Evolutionary conservation across 352 stramenopile genomes (phyloP).

Genomic region (Globisporangium rhizosaccharum): DNA sequence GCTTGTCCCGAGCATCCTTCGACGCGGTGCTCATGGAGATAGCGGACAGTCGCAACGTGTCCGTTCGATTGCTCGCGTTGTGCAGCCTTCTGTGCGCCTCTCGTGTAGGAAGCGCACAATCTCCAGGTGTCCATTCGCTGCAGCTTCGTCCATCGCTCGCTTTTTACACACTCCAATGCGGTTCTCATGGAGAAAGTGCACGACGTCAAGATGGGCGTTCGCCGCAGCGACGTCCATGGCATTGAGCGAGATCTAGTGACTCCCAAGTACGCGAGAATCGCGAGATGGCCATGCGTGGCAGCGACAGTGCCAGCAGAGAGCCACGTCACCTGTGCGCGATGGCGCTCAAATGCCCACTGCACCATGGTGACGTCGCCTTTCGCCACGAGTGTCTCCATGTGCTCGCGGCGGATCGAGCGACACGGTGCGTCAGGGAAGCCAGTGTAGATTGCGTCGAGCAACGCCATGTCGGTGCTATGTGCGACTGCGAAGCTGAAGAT

Average conservation of each 20-base stretch:
- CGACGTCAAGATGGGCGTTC: slow-evolving; percentile 1
- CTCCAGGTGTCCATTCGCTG: not conserved
- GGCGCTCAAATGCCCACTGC: not conserved
- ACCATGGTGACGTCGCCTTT: not conserved
- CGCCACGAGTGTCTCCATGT: not conserved
- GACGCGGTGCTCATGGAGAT: slow-evolving; percentile 1
- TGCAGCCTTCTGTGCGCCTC: slow-evolving; percentile 2
- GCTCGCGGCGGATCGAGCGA: not conserved
- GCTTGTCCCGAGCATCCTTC: not conserved
- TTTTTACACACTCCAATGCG: not conserved
- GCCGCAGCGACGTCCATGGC: slow-evolving; percentile 4
- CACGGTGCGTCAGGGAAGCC: not conserved
- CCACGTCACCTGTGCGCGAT: not conserved
- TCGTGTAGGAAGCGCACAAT: slow-evolving; percentile 3
- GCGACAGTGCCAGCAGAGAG: not conserved
- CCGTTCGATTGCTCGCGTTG: not conserved
- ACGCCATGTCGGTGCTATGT: not conserved
- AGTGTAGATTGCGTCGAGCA: not conserved
- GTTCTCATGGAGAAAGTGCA: slow-evolving; percentile 1
- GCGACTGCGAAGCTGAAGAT: not conserved
- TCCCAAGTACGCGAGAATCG: not conserved
- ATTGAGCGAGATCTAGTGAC: not conserved
- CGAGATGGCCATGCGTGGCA: not conserved
- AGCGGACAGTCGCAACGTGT: not conserved
- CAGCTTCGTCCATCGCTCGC: slow-evolving; percentile 2